Conservation (phyloP, 2,329 filamentous ascomycete species). For the Phoma sp. region DNA sequence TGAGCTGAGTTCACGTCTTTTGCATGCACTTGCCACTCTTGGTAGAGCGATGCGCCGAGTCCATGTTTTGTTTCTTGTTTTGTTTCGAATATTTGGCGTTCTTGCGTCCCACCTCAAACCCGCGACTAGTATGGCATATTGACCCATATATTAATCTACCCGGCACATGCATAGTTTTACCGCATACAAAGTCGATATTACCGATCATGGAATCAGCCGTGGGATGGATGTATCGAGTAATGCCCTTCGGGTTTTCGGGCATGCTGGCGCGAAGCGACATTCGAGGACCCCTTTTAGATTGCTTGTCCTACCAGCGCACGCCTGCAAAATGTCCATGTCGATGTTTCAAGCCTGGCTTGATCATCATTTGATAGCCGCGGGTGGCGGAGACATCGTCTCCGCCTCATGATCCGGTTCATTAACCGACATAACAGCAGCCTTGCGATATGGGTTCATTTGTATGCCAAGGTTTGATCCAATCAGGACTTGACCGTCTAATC, state of each 20-base stretch:
- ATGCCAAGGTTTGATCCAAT: conserved; percentile 34
- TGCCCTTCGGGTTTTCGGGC: conserved; percentile 7
- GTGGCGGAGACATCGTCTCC: conserved; percentile 26
- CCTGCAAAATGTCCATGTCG: conserved; percentile 27
- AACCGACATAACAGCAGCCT: conserved; percentile 27
- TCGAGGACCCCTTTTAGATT: conserved; percentile 35
- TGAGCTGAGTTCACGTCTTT: neutral
- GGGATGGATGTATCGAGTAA: neutral
- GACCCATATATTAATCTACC: conserved; percentile 45
- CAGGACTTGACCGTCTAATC: conserved; percentile 25
- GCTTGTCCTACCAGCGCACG: conserved; percentile 24
- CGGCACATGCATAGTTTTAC: conserved; percentile 26
- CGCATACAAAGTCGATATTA: conserved; percentile 18
- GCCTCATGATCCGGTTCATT: conserved; percentile 28
- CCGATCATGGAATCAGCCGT: conserved; percentile 1
- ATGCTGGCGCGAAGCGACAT: conserved; percentile 15
- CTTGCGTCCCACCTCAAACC: conserved; percentile 19
- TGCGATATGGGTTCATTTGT: conserved; percentile 38
- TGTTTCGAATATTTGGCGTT: conserved; percentile 13
- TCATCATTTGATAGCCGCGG: conserved; percentile 27
- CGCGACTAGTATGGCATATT: conserved; percentile 37
- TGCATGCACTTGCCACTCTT: neutral
- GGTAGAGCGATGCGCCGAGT: neutral
- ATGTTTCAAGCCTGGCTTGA: conserved; percentile 22
- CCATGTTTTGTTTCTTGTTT: conserved; percentile 9